A percentile compares a stretch with the other conserved stretches of the same genome.
Evolutionary conservation across 2,329 filamentous ascomycete species (phyloP).

Genomic region (Exophiala sideris): DNA sequence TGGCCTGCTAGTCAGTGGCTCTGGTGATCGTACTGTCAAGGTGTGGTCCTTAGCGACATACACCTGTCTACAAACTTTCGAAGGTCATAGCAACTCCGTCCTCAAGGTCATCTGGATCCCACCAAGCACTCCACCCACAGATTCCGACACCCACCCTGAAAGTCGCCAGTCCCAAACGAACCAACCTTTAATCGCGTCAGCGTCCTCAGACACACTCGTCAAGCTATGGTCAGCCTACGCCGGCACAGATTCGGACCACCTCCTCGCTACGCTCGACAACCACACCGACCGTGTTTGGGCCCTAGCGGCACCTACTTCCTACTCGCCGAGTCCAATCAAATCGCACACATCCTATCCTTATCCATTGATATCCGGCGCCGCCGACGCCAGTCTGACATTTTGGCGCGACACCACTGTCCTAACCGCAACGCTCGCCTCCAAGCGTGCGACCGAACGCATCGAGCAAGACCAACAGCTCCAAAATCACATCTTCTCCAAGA

Average conservation of each 20-base stretch:
- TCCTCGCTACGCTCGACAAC: constrained; percentile 88
- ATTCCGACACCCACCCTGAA: constrained; percentile 33
- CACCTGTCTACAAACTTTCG: constrained; percentile 86
- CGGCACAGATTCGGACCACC: constrained; percentile 58
- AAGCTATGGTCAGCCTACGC: constrained; percentile 88
- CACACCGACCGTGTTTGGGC: constrained; percentile 96
- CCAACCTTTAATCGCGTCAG: constrained; percentile 63
- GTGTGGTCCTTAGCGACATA: constrained; percentile 93
- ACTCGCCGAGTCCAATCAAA: constrained; percentile 33
- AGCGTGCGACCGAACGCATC: constrained; percentile 72
- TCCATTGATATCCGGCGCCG: constrained; percentile 82
- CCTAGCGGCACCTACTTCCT: constrained; percentile 58
- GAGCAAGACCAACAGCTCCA: constrained; percentile 93
- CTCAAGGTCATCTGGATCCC: constrained; percentile 89
- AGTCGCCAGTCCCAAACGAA: constrained; percentile 22
- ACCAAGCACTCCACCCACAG: constrained; percentile 39
- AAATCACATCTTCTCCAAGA: constrained; percentile 83
- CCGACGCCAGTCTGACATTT: constrained; percentile 89
- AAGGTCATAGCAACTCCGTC: constrained; percentile 93
- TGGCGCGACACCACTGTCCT: constrained; percentile 88
- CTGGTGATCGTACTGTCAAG: constrained; percentile 93
- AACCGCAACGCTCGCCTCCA: constrained; percentile 70
- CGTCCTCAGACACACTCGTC: constrained; percentile 89
- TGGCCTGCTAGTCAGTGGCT: constrained; percentile 82
- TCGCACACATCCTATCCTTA: constrained; percentile 45